These are phyloP conservation scores for Picochlorum sp. DNA, from an alignment of 139 green algal genomes.

Conservation along the genomic window DNA sequence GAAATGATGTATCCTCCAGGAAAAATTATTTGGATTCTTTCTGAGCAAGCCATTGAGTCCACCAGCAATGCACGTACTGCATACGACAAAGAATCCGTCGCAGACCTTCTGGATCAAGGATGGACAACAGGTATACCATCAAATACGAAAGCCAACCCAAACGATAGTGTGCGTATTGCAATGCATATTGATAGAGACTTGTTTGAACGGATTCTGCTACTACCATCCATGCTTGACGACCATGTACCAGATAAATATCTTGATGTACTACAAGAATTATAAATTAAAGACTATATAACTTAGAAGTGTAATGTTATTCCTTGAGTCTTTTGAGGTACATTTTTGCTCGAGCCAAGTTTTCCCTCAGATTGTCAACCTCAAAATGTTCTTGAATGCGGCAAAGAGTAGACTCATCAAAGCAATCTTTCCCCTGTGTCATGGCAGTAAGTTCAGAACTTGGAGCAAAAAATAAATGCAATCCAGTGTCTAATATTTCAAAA, in stretches of 20 bases:
- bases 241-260: conserved; percentile 42
- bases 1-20: conserved; percentile 14
- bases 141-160: not conserved
- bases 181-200: conserved; percentile 20
- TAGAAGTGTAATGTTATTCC: no score
- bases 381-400: no score
- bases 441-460: not conserved
- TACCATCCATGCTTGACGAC: conserved; percentile 32
- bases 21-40: conserved; percentile 25
- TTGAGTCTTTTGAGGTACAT: no score
- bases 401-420: not conserved
- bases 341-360: no score
- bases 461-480: not conserved
- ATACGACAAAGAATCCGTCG: conserved; percentile 1
- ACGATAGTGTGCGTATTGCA: conserved; percentile 1
- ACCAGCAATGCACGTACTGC: not conserved
- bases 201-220: conserved; percentile 36
- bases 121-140: not conserved
- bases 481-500: not conserved
- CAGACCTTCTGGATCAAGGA: not conserved
- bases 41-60: not conserved
- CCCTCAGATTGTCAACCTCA: no score
- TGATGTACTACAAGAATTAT: conserved; percentile 35
- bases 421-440: conserved; percentile 7
- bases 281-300: not conserved